Evolutionary conservation across 2,329 filamentous ascomycete species (phyloP).

Genomic region (Aplosporella prunicola): DNA sequence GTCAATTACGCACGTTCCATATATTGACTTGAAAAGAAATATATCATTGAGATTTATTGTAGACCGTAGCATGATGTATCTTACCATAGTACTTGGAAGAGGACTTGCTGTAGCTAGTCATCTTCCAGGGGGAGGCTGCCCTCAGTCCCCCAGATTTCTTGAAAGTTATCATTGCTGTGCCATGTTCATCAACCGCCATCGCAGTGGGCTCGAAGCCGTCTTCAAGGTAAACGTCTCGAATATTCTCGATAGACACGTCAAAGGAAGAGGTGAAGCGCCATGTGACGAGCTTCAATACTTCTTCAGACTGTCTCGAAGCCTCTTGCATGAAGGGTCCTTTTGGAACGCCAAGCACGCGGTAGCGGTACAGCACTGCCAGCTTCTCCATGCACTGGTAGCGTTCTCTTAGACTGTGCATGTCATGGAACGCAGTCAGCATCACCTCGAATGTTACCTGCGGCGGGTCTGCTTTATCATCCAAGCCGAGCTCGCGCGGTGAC

Average conservation of each 20-base stretch:
- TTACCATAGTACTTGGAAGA: too few relatives aligned
- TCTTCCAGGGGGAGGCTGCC: background rate
- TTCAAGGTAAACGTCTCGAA: slow-evolving; percentile 4
- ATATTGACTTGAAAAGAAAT: background rate
- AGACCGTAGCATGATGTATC: too few relatives aligned
- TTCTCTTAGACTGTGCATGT: background rate
- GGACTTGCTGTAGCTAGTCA: too few relatives aligned
- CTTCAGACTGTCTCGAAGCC: slow-evolving; percentile 2
- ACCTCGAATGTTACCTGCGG: slow-evolving; percentile 5
- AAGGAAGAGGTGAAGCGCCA: slow-evolving; percentile 1
- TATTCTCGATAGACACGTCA: background rate
- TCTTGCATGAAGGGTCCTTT: slow-evolving; percentile 1
- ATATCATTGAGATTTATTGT: background rate
- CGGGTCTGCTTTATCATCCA: slow-evolving; percentile 3
- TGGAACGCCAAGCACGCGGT: background rate
- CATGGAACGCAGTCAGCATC: slow-evolving; percentile 6
- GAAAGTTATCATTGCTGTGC: background rate
- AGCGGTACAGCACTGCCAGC: slow-evolving; percentile 7
- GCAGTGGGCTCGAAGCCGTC: slow-evolving; percentile 3
- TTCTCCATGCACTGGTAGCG: slow-evolving; percentile 3
- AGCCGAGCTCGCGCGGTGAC: background rate
- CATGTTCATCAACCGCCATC: background rate
- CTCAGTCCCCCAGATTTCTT: background rate
- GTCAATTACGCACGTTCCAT: background rate
- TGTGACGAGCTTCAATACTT: slow-evolving; percentile 8